These are phyloP conservation scores for Crithidia expoeki DNA, from an alignment of 208 protist species.

Conservation along the genomic window DNA sequence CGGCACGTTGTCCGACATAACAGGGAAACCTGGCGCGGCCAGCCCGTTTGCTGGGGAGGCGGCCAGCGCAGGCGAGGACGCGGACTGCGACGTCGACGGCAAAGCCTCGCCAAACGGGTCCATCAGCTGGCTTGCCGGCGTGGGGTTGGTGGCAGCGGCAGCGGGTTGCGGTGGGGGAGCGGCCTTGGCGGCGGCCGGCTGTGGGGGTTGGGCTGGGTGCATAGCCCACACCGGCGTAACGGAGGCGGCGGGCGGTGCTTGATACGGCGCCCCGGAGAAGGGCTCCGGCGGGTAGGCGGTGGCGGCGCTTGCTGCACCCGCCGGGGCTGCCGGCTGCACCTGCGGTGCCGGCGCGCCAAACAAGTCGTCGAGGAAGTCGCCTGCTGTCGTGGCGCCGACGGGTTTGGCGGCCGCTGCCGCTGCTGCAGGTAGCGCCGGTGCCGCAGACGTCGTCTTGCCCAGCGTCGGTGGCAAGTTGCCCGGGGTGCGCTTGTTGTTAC, in stretches of 20 bases:
- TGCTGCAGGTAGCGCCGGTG: constrained; percentile 1
- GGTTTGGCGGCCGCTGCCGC: constrained; percentile 1
- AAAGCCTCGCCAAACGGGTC: constrained; percentile 19
- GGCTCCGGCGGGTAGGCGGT: constrained; percentile 16
- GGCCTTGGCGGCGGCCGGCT: constrained; percentile 7
- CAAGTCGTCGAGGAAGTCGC: constrained; percentile 80
- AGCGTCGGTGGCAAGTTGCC: constrained; percentile 43
- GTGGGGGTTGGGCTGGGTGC: constrained; percentile 18
- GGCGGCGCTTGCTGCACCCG: neutral
- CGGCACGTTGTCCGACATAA: neutral
- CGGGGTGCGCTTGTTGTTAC: constrained; percentile 68
- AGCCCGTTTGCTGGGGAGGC: constrained; percentile 25
- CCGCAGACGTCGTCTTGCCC: constrained; percentile 7
- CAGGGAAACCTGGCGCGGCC: neutral
- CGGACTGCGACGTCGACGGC: constrained; percentile 10
- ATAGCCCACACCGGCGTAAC: constrained; percentile 53
- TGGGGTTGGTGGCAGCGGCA: neutral
- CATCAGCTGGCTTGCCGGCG: neutral
- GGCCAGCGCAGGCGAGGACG: constrained; percentile 24
- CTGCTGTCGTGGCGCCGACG: constrained; percentile 14
- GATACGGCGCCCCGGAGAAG: constrained; percentile 26
- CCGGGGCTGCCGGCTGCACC: constrained; percentile 2
- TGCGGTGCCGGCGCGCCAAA: constrained; percentile 52
- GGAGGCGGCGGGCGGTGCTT: constrained; percentile 36
- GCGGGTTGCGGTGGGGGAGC: neutral